These are phyloP conservation scores for Tricholoma furcatifolium DNA, from an alignment of 768 basidiomycete species.

Conservation along the genomic window DNA sequence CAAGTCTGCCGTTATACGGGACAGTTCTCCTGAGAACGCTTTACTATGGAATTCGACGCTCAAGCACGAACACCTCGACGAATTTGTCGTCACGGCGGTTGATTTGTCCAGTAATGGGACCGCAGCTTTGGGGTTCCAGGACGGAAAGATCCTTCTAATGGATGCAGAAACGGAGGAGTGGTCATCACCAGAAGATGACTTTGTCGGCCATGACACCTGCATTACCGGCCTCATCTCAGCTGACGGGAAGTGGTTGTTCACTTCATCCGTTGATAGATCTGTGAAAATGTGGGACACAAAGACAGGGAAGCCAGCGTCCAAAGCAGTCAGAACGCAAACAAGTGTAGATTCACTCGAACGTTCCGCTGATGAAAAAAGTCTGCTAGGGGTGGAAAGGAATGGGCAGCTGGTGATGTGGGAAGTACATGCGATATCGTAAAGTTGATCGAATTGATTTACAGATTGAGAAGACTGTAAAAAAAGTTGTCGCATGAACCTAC, in stretches of 20 bases:
- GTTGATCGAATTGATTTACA: too few species aligned
- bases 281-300: not conserved
- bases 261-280: not conserved
- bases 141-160: not conserved
- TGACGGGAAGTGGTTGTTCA: not conserved
- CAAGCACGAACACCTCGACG: not conserved
- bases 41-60: not conserved
- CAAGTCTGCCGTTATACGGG: not conserved
- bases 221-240: not conserved
- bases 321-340: not conserved
- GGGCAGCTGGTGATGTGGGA: not conserved
- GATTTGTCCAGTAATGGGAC: not conserved
- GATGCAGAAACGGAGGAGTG: not conserved
- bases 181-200: not conserved
- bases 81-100: not conserved
- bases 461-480: too few species aligned
- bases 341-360: not conserved
- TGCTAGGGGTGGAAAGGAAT: not conserved
- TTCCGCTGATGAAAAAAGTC: not conserved
- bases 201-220: not conserved
- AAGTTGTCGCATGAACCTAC: too few species aligned
- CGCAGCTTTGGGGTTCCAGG: constrained; percentile 1
- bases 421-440: not conserved
- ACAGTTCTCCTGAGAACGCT: not conserved
- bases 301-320: not conserved